phyloP scores from a whole-genome alignment of 2,329 filamentous ascomycete species.

The Phialophora expanda region DNA sequence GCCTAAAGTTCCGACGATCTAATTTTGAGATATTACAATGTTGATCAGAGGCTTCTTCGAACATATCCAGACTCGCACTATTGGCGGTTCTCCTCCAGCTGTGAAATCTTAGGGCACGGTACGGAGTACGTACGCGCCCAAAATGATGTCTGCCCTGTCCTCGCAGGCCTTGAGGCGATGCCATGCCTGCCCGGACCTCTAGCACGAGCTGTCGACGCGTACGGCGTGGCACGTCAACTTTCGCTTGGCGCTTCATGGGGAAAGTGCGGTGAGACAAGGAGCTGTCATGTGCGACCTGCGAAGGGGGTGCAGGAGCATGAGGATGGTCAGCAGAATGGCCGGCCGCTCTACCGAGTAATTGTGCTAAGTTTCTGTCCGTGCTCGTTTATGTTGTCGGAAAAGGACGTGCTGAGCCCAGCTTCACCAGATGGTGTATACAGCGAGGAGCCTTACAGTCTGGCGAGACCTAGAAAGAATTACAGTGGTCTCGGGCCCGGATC shows the following conservation, averaged over 20 bases:
- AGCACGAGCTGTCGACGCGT: too few species aligned
- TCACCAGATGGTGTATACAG: background rate
- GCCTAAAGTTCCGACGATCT: background rate
- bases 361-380: background rate
- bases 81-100: background rate
- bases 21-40: background rate
- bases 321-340: background rate
- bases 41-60: background rate
- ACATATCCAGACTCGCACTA: background rate
- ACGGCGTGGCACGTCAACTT: background rate
- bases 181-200: background rate
- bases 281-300: slow-evolving; percentile 28
- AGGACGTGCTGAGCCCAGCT: background rate
- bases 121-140: too few species aligned
- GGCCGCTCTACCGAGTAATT: background rate
- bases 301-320: background rate
- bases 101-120: too few species aligned
- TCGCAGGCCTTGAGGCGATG: background rate
- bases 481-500: background rate
- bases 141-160: background rate
- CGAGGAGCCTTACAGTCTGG: background rate
- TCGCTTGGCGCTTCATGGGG: slow-evolving; percentile 16
- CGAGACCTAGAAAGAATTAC: background rate
- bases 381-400: background rate
- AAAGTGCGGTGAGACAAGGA: slow-evolving; percentile 32